Conservation (phyloP, 768 basidiomycete genomes). For the Calocybe indica region DNA sequence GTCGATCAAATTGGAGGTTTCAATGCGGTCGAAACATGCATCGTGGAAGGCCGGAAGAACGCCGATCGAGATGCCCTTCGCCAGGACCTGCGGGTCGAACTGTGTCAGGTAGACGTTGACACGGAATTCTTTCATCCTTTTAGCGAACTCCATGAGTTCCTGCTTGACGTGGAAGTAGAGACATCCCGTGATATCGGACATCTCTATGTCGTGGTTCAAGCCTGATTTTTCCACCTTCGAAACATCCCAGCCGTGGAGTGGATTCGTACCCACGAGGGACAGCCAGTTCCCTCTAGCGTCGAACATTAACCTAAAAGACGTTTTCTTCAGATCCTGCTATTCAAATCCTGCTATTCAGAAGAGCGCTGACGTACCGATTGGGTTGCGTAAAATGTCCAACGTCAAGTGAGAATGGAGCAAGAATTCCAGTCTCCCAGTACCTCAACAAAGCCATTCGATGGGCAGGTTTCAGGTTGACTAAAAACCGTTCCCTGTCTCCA, state of each 20-base stretch:
- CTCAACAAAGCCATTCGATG: slow-evolving; percentile 30
- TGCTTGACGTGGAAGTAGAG: slow-evolving; percentile 40
- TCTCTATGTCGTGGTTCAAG: slow-evolving; percentile 23
- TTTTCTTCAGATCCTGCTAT: background rate
- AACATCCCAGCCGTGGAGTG: slow-evolving; percentile 46
- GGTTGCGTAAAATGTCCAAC: slow-evolving; percentile 27
- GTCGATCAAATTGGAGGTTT: slow-evolving; percentile 30
- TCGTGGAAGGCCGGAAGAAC: slow-evolving; percentile 29
- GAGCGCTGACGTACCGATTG: slow-evolving; percentile 25
- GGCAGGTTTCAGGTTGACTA: slow-evolving; percentile 32
- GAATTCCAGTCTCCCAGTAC: slow-evolving; percentile 33
- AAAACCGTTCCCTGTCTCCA: slow-evolving; percentile 36
- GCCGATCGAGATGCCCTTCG: slow-evolving; percentile 32
- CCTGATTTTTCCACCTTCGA: slow-evolving; percentile 33
- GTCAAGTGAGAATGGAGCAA: slow-evolving; percentile 31
- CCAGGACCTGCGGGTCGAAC: slow-evolving; percentile 35
- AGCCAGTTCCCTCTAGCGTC: slow-evolving; percentile 39
- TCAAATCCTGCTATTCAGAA: background rate
- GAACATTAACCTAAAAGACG: slow-evolving; percentile 39
- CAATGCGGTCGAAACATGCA: slow-evolving; percentile 33
- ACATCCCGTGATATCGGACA: slow-evolving; percentile 32
- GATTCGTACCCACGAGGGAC: slow-evolving; percentile 30
- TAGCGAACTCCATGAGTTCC: slow-evolving; percentile 30
- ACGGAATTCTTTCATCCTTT: slow-evolving; percentile 26
- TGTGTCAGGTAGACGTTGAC: slow-evolving; percentile 34